These are phyloP conservation scores for Candida dubliniensis DNA, from an alignment of 1,139 yeast genomes.

Conservation along the genomic window DNA sequence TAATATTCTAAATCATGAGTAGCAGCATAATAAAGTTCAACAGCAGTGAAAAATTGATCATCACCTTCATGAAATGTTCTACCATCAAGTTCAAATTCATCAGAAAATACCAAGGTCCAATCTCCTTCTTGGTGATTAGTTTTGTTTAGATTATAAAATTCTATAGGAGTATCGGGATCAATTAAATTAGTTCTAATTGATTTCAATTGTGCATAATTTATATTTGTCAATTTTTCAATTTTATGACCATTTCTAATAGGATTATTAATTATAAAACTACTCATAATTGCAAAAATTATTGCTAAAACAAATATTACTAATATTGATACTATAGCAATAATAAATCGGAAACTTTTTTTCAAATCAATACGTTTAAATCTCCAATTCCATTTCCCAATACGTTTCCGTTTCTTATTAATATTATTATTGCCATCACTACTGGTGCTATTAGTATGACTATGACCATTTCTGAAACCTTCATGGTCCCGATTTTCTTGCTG, in stretches of 20 bases:
- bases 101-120: conserved; percentile 32
- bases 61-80: conserved; percentile 32
- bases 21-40: conserved; percentile 30
- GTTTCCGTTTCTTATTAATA: too few relatives aligned
- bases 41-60: conserved; percentile 32
- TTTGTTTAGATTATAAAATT: conserved; percentile 6
- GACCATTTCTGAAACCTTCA: too few relatives aligned
- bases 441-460: too few relatives aligned
- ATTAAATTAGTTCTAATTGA: conserved; percentile 25
- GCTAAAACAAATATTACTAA: conserved; percentile 7
- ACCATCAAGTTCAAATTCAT: conserved; percentile 33
- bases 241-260: conserved; percentile 11
- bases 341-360: conserved; percentile 3
- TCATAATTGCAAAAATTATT: conserved; percentile 9
- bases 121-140: conserved; percentile 11
- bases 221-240: conserved; percentile 10
- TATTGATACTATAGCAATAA: conserved; percentile 6
- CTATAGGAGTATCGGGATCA: conserved; percentile 29
- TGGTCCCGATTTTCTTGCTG: not conserved
- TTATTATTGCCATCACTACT: too few relatives aligned
- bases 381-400: not conserved
- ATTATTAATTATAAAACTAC: conserved; percentile 8
- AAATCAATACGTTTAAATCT: not conserved
- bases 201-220: conserved; percentile 23
- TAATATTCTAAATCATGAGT: conserved; percentile 34